These are phyloP conservation scores for Gnaphalium uliginosum DNA, from an alignment of 129 eudicot species.

Conservation along the genomic window DNA sequence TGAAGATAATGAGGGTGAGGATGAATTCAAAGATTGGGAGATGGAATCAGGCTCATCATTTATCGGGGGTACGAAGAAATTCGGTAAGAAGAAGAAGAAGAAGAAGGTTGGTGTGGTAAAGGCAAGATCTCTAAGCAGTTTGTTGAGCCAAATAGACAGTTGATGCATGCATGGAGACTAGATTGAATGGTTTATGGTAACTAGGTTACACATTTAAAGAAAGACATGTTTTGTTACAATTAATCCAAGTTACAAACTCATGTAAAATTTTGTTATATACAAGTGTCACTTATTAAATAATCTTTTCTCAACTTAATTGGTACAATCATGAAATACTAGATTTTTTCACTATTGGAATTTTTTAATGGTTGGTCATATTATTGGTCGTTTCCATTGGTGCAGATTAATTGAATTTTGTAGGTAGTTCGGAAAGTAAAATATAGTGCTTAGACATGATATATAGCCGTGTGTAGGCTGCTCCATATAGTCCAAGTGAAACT, in stretches of 20 bases:
- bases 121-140: conserved; percentile 86
- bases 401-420: not conserved
- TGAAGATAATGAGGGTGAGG: not conserved
- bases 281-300: no score
- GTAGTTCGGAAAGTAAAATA: not conserved
- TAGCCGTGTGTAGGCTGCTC: no score
- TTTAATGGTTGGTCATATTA: not conserved
- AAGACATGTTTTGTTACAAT: no score
- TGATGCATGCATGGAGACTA: conserved; percentile 13
- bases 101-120: conserved; percentile 69
- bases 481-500: not conserved
- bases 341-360: not conserved
- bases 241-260: not conserved
- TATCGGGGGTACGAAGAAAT: conserved; percentile 20
- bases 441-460: not conserved
- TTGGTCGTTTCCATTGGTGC: not conserved
- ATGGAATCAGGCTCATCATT: conserved; percentile 27
- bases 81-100: conserved; percentile 44
- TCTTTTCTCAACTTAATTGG: not conserved
- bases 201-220: no score
- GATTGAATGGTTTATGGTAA: not conserved
- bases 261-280: no score
- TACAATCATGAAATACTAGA: not conserved
- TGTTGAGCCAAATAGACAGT: conserved; percentile 56
- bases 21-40: conserved; percentile 23